Evolutionary conservation across 345 rosid species (phyloP).

Genomic region (Lumnitzera littorea): DNA sequence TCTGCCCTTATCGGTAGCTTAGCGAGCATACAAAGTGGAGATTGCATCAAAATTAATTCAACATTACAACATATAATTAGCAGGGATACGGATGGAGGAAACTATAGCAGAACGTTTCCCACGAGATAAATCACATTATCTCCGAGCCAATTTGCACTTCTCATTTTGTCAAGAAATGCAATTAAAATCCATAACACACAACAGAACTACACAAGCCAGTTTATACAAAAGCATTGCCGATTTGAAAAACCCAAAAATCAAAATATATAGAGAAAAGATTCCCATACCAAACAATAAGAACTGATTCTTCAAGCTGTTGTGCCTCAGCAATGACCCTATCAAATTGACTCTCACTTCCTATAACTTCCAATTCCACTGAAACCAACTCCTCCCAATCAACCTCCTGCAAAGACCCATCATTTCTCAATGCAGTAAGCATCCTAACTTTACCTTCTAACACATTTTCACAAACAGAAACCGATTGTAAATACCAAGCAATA

Average conservation of each 20-base stretch:
- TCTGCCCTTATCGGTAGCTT: too few relatives aligned
- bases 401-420: slow-evolving; percentile 33
- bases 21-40: too few relatives aligned
- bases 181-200: too few relatives aligned
- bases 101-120: too few relatives aligned
- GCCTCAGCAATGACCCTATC: slow-evolving; percentile 76
- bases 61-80: too few relatives aligned
- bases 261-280: not conserved
- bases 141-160: too few relatives aligned
- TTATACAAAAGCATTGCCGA: not conserved
- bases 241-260: not conserved
- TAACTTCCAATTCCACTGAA: slow-evolving; percentile 42
- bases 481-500: too few relatives aligned
- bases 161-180: too few relatives aligned
- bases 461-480: too few relatives aligned
- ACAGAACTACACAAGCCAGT: not conserved
- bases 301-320: slow-evolving; percentile 49
- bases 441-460: slow-evolving; percentile 16
- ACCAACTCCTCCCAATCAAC: slow-evolving; percentile 50
- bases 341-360: slow-evolving; percentile 59
- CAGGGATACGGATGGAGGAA: too few relatives aligned
- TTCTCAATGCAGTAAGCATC: slow-evolving; percentile 18
- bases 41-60: too few relatives aligned
- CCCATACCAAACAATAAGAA: slow-evolving; percentile 67
- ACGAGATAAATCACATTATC: too few relatives aligned